A percentile compares a stretch with the other conserved stretches of the same genome.
These are phyloP conservation scores for Phyllosticta ampelicida DNA, from an alignment of 2,329 filamentous ascomycete species.

Conservation along the genomic window DNA sequence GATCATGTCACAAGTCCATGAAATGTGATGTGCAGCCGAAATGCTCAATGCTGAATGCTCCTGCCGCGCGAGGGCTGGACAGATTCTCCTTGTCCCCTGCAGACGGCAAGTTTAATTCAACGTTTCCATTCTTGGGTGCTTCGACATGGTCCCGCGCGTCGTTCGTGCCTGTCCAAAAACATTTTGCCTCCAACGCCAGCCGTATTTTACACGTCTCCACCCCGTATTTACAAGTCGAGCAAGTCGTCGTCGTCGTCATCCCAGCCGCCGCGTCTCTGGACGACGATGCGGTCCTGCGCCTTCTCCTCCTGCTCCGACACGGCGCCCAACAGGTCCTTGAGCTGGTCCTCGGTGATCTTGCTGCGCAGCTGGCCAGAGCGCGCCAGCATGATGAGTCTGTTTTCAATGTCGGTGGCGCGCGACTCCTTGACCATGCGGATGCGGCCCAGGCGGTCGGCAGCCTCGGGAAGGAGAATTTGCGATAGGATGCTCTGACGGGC, in stretches of 20 bases:
- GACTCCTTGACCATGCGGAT: conserved; percentile 93
- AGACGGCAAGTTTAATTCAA: not conserved
- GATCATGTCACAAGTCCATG: not conserved
- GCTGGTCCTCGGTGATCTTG: conserved; percentile 84
- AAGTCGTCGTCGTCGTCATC: conserved; percentile 63
- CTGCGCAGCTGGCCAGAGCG: conserved; percentile 73
- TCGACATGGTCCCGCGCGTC: not conserved
- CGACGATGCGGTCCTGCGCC: conserved; percentile 71
- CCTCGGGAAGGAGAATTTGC: conserved; percentile 91
- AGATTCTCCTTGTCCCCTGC: not conserved
- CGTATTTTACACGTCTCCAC: not conserved
- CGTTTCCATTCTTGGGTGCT: not conserved
- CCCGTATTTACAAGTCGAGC: conserved; percentile 21
- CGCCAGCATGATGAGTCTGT: conserved; percentile 84
- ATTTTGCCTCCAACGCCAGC: conserved; percentile 3
- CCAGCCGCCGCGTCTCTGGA: conserved; percentile 63
- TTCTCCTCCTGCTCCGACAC: conserved; percentile 62
- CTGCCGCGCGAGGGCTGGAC: not conserved
- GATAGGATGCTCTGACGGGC: conserved; percentile 66
- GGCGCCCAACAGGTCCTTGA: conserved; percentile 82
- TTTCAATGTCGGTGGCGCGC: conserved; percentile 82
- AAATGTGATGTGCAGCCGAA: not conserved
- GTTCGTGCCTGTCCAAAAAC: not conserved
- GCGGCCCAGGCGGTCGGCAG: conserved; percentile 82
- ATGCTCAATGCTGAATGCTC: not conserved